phyloP scores from a whole-genome alignment of 225 moss, liverwort and hornwort species.

The Sphagnum tenellum region DNA sequence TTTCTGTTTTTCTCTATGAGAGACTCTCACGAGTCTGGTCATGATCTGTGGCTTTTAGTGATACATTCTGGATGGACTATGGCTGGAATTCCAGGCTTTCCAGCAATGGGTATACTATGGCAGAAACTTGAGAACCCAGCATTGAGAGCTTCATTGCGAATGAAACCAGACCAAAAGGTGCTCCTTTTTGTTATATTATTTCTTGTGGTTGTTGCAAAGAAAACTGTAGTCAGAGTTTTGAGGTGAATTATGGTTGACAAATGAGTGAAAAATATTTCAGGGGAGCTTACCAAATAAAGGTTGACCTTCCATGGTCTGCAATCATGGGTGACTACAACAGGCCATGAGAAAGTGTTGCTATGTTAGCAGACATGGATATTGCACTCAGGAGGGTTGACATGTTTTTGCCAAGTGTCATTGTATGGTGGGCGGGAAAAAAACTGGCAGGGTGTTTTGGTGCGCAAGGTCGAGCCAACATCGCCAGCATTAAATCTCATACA shows the following conservation, averaged over 20 bases:
- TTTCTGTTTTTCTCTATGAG: too few relatives aligned
- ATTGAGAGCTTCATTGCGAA: slow-evolving; percentile 70
- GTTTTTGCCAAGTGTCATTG: too few relatives aligned
- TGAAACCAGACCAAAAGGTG: slow-evolving; percentile 79
- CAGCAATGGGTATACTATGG: slow-evolving; percentile 86
- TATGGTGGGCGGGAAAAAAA: not conserved
- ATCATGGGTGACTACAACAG: too few relatives aligned
- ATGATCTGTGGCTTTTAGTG: not conserved
- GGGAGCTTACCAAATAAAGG: too few relatives aligned
- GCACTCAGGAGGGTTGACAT: too few relatives aligned
- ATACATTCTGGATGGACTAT: not conserved
- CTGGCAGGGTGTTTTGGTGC: slow-evolving; percentile 79
- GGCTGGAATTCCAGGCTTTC: slow-evolving; percentile 56
- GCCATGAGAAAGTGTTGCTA: too few relatives aligned
- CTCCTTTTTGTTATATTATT: not conserved
- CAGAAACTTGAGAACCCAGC: slow-evolving; percentile 95
- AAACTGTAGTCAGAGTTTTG: too few relatives aligned
- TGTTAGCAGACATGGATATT: too few relatives aligned
- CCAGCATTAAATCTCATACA: slow-evolving; percentile 75
- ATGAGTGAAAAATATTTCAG: too few relatives aligned
- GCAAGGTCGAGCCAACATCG: slow-evolving; percentile 95
- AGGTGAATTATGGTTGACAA: too few relatives aligned
- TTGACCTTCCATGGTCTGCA: too few relatives aligned
- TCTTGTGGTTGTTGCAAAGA: not conserved
- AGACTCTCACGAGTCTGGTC: too few relatives aligned